phyloP scores from a whole-genome alignment of 331 rosid species.

The Saraca asoca region DNA sequence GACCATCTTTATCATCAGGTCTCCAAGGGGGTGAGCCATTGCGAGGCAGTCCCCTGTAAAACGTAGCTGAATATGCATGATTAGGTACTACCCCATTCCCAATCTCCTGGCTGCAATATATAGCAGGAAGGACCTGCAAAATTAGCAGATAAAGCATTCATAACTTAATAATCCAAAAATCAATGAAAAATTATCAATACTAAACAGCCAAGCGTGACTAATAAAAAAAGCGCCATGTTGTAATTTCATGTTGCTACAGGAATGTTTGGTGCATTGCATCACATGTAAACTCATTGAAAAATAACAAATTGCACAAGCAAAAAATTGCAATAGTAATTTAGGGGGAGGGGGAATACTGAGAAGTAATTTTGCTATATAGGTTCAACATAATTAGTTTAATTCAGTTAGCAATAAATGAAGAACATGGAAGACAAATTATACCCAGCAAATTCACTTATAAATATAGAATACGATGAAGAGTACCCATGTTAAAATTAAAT shows the following conservation, averaged over 20 bases:
- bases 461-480: neutral
- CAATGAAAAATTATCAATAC: neutral
- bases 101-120: slow-evolving; percentile 62
- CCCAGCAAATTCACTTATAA: neutral
- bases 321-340: too few relatives aligned
- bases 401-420: neutral
- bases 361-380: neutral
- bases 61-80: slow-evolving; percentile 52
- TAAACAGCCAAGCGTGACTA: neutral
- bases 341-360: neutral
- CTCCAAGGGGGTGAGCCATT: slow-evolving; percentile 83
- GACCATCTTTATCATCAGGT: slow-evolving; percentile 82
- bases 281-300: neutral
- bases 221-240: neutral
- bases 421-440: neutral
- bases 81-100: slow-evolving; percentile 50
- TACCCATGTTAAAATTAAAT: neutral
- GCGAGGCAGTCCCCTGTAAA: slow-evolving; percentile 57
- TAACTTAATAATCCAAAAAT: slow-evolving; percentile 11
- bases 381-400: too few relatives aligned
- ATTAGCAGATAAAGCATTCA: neutral
- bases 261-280: neutral
- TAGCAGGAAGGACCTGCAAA: slow-evolving; percentile 57
- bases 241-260: neutral
- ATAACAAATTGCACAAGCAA: neutral